Percentiles rank a stretch among this genome's conserved stretches.
Conservation (phyloP, 495 filamentous ascomycete genomes). For the Podospora pseudopauciseta region DNA sequence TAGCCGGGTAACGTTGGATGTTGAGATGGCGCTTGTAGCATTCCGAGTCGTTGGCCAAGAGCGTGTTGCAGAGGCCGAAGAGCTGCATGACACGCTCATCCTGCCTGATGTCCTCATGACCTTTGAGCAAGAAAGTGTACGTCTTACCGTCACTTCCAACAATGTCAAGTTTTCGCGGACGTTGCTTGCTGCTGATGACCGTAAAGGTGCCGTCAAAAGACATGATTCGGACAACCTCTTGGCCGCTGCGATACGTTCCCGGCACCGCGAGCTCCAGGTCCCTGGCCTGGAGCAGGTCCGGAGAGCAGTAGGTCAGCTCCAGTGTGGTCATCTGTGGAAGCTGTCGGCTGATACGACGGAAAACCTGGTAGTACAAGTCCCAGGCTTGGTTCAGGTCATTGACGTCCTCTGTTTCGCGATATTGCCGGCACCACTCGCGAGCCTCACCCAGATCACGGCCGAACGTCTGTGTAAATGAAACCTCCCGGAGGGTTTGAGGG, state of each 20-base stretch:
- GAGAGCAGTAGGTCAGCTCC: conserved; percentile 95
- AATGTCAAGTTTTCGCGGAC: conserved; percentile 82
- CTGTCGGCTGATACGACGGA: conserved; percentile 92
- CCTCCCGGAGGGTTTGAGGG: conserved; percentile 87
- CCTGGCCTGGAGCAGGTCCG: conserved; percentile 74
- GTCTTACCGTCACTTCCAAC: conserved; percentile 80
- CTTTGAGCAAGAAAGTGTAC: conserved; percentile 88
- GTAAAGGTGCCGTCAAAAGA: conserved; percentile 83
- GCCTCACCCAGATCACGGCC: conserved; percentile 92
- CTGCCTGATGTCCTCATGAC: conserved; percentile 97
- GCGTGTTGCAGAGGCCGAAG: conserved; percentile 92
- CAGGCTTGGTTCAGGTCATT: conserved; percentile 96
- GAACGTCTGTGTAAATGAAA: conserved; percentile 97
- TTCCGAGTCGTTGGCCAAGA: conserved; percentile 86
- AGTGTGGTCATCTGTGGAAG: conserved; percentile 84
- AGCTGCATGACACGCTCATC: conserved; percentile 99
- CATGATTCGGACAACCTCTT: conserved; percentile 78
- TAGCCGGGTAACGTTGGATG: conserved; percentile 90
- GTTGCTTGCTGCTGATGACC: conserved; percentile 95
- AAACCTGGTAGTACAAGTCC: conserved; percentile 97
- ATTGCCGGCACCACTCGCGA: conserved; percentile 91
- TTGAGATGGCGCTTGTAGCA: conserved; percentile 95
- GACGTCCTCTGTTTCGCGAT: conserved; percentile 77
- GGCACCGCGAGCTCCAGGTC: conserved; percentile 89
- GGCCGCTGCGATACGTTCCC: conserved; percentile 87